These are phyloP conservation scores for Tillandsia fasciculata DNA, from an alignment of 176 grass and related monocot species.

Conservation along the genomic window DNA sequence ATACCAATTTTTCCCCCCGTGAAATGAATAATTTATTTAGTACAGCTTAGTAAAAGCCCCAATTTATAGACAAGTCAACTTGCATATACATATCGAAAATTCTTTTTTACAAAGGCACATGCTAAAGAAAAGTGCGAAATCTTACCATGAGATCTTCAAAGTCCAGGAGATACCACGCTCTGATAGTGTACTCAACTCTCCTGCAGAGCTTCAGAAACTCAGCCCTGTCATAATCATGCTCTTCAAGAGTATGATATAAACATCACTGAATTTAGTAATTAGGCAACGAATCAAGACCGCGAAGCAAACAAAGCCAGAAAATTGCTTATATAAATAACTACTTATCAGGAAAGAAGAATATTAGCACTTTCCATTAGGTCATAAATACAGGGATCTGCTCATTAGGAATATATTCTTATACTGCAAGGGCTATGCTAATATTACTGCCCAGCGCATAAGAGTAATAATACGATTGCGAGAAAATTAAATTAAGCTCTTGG, in stretches of 20 bases:
- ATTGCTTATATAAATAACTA: neutral
- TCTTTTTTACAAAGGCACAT: neutral
- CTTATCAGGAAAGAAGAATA: neutral
- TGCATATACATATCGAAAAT: no score
- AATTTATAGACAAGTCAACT: no score
- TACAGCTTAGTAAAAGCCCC: no score
- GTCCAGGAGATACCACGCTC: constrained; percentile 92
- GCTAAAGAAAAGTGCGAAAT: neutral
- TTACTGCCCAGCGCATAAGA: neutral
- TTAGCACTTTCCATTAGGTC: neutral
- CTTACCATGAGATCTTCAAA: constrained; percentile 98
- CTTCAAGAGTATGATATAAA: constrained; percentile 33
- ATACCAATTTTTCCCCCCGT: no score
- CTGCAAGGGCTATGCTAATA: neutral
- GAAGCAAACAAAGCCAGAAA: neutral
- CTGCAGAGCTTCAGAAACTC: constrained; percentile 93
- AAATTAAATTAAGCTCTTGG: neutral
- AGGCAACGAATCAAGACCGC: neutral
- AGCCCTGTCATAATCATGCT: constrained; percentile 47
- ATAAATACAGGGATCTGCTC: neutral
- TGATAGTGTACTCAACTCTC: constrained; percentile 81
- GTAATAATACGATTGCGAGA: neutral
- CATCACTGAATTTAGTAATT: neutral
- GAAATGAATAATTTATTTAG: no score
- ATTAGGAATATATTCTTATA: neutral